Evolutionary conservation across 495 filamentous ascomycete genomes (phyloP), one percentile per base, ranked within the genome.

Genomic region (Saxophila tyrrhenica): DNA sequence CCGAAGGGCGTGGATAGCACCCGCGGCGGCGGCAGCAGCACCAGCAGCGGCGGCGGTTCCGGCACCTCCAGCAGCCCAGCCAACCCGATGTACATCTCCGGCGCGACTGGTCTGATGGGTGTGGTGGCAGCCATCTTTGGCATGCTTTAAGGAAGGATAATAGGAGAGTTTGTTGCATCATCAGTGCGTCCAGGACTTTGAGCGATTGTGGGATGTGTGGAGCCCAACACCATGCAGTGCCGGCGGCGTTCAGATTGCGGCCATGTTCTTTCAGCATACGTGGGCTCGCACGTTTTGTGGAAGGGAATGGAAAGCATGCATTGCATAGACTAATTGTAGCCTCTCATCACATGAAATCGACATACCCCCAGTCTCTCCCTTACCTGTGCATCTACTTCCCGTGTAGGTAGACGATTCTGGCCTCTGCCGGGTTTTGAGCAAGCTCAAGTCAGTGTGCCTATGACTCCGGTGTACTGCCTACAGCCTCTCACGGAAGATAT

Each of bases 111-210:
- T 47, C 41, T 70, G 3, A 44, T 60, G 39, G 69, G 67, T 44
- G 51, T 72, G 38, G 55, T 67, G 25, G 69, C 69, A 15, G 67
- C 64, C 45, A 62, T 70, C 56, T 64, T 72, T 29, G 66, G 66
- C 45, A 52, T 68, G 53, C 60, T 72, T 38, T 72, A 59, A 66
- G 60, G 11, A 48, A 43, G 3, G 25, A 35, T n/a, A n/a, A n/a
- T n/a, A n/a, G n/a, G n/a, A n/a, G n/a, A n/a, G n/a, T n/a, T n/a
- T n/a, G 23, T 17, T 17, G 24, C 22, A 29, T 10, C 23, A 49
- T 8, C 29, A 38, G 32, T 39, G 35, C 16, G 21, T 9, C 11
- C 47, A 50, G 17, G 54, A 46, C 52, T 29, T n/a, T 56, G 60
- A 57, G 61, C 60, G 59, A 54, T 64, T 47, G 19, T 25, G 22